These are phyloP conservation scores for Ophiostoma ips DNA, from an alignment of 2,329 filamentous ascomycete species.

Conservation along the genomic window DNA sequence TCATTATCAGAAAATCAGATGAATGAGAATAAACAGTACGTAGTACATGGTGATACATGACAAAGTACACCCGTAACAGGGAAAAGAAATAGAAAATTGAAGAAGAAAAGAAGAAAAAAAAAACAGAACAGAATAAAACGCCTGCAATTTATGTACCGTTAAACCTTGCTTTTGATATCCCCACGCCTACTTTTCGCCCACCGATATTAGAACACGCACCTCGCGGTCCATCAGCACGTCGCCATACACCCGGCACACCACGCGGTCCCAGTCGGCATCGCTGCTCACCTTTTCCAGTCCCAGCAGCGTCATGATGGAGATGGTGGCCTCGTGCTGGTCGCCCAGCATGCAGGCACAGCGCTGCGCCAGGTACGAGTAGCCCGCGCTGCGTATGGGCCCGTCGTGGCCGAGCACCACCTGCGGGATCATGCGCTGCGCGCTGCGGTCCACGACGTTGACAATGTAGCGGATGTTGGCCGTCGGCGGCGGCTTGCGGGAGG, in stretches of 20 bases:
- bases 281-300: conserved; percentile 3
- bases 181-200: background rate
- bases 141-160: too few species aligned
- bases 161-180: background rate
- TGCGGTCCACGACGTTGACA: conserved; percentile 4
- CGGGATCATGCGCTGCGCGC: conserved; percentile 1
- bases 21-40: too few species aligned
- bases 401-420: conserved; percentile 5
- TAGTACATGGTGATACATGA: background rate
- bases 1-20: too few species aligned
- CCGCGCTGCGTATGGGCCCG: background rate
- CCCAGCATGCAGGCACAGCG: background rate
- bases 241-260: conserved; percentile 2
- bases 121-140: background rate
- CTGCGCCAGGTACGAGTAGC: conserved; percentile 4
- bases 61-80: too few species aligned
- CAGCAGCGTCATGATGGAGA: conserved; percentile 4
- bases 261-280: conserved; percentile 6
- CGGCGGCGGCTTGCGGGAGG: background rate
- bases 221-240: conserved; percentile 7
- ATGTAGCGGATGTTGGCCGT: conserved; percentile 6
- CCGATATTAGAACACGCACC: conserved; percentile 6
- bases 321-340: background rate
- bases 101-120: background rate
- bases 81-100: background rate